A percentile compares a stretch with the other conserved stretches of the same genome.
These are phyloP conservation scores for Skeletonema potamos DNA, from an alignment of 108 stramenopile species.

Conservation along the genomic window DNA sequence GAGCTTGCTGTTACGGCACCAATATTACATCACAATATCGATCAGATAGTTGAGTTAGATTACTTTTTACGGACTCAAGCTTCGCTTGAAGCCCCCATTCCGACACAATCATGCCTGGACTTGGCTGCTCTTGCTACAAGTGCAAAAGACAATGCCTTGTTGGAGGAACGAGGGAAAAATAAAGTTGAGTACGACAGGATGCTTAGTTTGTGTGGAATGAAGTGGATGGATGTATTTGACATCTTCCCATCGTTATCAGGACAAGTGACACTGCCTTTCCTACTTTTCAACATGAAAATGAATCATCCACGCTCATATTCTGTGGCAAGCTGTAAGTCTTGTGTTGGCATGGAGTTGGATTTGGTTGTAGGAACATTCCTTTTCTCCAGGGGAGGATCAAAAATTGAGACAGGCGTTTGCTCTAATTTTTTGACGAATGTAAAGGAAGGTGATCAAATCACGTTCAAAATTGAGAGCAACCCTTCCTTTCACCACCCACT, in stretches of 20 bases:
- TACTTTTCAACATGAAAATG: background rate
- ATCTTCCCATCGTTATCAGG: background rate
- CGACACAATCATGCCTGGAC: background rate
- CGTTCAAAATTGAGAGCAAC: slow-evolving; percentile 7
- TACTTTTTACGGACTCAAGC: background rate
- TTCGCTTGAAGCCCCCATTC: background rate
- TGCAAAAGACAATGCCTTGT: background rate
- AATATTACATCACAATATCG: background rate
- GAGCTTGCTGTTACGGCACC: slow-evolving; percentile 3
- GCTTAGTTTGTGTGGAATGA: background rate
- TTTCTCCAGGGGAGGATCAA: slow-evolving; percentile 5
- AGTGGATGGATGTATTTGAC: background rate
- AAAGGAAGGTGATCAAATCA: background rate
- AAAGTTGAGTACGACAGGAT: background rate
- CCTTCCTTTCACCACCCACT: slow-evolving; percentile 11
- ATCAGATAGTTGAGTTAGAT: background rate
- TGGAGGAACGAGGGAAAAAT: background rate
- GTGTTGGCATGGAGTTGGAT: slow-evolving; percentile 8
- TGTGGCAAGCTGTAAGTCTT: slow-evolving; percentile 1
- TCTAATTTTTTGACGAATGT: slow-evolving; percentile 8
- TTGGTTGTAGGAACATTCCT: slow-evolving; percentile 12
- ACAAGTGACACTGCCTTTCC: slow-evolving; percentile 4
- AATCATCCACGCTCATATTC: slow-evolving; percentile 21
- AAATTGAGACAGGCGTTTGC: slow-evolving; percentile 12
- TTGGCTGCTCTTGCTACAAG: background rate